Conservation (phyloP, 2,329 filamentous ascomycete genomes). For the Alternaria conjuncta region DNA sequence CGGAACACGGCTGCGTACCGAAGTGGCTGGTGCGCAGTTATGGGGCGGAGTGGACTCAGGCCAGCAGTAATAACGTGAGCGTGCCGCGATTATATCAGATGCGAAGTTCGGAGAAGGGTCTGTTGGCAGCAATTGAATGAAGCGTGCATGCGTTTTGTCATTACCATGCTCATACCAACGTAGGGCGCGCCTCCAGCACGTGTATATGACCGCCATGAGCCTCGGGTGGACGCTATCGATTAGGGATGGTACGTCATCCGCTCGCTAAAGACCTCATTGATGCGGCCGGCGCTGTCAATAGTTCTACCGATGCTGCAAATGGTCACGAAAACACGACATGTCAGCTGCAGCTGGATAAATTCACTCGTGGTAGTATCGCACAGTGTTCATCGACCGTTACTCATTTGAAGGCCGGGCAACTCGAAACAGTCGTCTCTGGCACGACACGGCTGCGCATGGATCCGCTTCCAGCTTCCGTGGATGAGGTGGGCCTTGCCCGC, state of each 20-base stretch:
- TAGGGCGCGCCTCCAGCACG: conserved; percentile 6
- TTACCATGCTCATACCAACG: background rate
- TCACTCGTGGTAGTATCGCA: background rate
- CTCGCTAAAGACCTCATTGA: conserved; percentile 7
- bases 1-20: conserved; percentile 5
- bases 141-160: background rate
- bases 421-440: conserved; percentile 3
- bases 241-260: conserved; percentile 13
- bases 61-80: background rate
- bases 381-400: background rate
- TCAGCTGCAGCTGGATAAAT: background rate
- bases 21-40: conserved; percentile 17
- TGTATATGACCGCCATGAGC: conserved; percentile 1
- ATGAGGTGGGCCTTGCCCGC: conserved; percentile 15
- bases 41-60: background rate
- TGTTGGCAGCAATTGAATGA: background rate
- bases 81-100: conserved; percentile 19
- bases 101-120: background rate
- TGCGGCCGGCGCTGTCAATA: background rate
- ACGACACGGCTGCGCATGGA: conserved; percentile 15
- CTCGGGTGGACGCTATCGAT: conserved; percentile 11
- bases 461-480: conserved; percentile 4
- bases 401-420: background rate
- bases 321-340: background rate
- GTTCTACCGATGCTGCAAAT: background rate